Evolutionary conservation across 352 stramenopile genomes (phyloP).

Genomic region (Elongisporangium anandrum): DNA sequence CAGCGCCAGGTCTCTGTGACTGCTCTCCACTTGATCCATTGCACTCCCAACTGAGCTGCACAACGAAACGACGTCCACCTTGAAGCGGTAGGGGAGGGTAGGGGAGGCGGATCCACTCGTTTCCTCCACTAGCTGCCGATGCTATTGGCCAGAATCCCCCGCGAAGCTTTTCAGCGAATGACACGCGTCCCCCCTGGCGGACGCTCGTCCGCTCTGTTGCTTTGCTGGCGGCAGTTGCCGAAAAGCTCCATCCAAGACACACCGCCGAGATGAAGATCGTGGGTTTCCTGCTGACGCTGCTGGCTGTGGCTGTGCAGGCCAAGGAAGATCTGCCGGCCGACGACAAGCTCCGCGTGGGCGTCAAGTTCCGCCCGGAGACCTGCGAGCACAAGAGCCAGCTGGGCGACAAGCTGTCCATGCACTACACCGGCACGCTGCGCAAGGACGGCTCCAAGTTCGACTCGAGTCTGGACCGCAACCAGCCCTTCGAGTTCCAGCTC

Average conservation of each 20-base stretch:
- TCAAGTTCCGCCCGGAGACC: constrained; percentile 70
- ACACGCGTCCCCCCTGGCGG: constrained; percentile 15
- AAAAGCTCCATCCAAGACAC: constrained; percentile 3
- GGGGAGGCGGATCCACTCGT: neutral
- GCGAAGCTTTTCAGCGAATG: constrained; percentile 37
- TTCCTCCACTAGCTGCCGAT: constrained; percentile 1
- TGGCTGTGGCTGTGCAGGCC: constrained; percentile 28
- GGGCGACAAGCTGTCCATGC: constrained; percentile 91
- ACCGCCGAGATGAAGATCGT: constrained; percentile 45
- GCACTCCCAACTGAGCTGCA: neutral
- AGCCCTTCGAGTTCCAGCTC: constrained; percentile 94
- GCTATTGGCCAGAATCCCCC: constrained; percentile 13
- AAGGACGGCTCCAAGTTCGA: constrained; percentile 98
- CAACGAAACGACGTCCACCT: constrained; percentile 10
- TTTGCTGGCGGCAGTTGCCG: constrained; percentile 13
- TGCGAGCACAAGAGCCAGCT: constrained; percentile 68
- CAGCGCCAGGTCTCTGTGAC: constrained; percentile 5
- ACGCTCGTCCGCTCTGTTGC: neutral
- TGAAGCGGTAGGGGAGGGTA: constrained; percentile 13
- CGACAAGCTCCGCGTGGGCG: constrained; percentile 67
- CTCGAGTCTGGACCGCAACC: constrained; percentile 92
- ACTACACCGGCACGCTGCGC: constrained; percentile 95
- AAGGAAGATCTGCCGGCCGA: constrained; percentile 71
- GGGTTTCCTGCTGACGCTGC: constrained; percentile 29
- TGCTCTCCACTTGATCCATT: neutral